Evolutionary conservation across 2,329 filamentous ascomycete genomes (phyloP).

Genomic region (Cryphonectria carpinicola): DNA sequence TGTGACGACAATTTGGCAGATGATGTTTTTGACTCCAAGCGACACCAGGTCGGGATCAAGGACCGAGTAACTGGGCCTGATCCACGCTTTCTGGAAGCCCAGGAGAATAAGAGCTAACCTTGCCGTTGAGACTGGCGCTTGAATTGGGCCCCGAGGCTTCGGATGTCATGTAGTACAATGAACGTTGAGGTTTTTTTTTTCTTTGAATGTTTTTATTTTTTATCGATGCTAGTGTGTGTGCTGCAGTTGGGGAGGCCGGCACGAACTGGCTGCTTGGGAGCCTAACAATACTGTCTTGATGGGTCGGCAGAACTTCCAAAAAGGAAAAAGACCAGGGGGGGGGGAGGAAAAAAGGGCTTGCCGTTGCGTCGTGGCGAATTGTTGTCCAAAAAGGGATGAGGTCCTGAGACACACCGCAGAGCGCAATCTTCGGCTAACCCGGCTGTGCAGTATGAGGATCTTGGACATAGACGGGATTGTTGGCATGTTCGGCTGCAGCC

Average conservation of each 20-base stretch:
- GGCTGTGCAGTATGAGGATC: background rate
- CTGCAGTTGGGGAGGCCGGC: background rate
- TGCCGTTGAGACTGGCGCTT: background rate
- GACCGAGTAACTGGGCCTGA: slow-evolving; percentile 15
- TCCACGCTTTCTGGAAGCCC: slow-evolving; percentile 25
- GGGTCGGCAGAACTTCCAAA: background rate
- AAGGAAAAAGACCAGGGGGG: background rate
- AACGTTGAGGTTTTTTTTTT: background rate
- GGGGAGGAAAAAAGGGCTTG: background rate
- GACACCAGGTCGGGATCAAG: slow-evolving; percentile 18
- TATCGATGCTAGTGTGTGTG: background rate
- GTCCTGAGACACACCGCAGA: background rate
- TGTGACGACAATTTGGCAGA: slow-evolving; percentile 23
- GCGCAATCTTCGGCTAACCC: slow-evolving; percentile 1
- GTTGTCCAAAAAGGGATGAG: background rate
- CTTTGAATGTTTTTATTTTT: background rate
- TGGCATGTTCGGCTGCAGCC: background rate
- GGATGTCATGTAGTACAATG: background rate
- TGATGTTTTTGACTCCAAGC: slow-evolving; percentile 21
- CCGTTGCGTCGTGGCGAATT: background rate
- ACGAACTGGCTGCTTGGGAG: background rate
- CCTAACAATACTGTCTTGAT: background rate
- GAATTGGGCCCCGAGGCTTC: background rate
- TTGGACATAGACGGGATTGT: background rate
- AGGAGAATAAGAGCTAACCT: slow-evolving; percentile 20